Evolutionary conservation across 768 basidiomycete species (phyloP).

Genomic region (Macrolepiota dolichaula): DNA sequence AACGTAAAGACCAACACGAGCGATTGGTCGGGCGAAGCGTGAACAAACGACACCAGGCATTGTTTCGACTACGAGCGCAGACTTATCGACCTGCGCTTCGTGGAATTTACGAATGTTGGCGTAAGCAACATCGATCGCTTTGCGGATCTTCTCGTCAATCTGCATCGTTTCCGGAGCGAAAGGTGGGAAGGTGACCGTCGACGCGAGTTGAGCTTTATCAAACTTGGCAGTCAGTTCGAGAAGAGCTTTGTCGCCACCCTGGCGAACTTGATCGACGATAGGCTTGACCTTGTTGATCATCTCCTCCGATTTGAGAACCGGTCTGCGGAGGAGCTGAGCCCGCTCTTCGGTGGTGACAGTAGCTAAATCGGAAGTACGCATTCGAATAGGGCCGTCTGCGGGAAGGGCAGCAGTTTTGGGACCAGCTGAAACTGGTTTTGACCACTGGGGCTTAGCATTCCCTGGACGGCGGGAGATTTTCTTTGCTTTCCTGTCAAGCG

Average conservation of each 20-base stretch:
- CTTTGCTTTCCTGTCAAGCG: constrained; percentile 80
- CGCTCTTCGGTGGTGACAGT: constrained; percentile 47
- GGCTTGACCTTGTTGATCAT: constrained; percentile 94
- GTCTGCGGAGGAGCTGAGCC: constrained; percentile 75
- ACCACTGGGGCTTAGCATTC: constrained; percentile 88
- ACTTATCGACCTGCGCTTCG: constrained; percentile 74
- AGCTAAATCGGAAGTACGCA: constrained; percentile 70
- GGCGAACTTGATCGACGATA: constrained; percentile 85
- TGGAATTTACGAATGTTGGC: constrained; percentile 91
- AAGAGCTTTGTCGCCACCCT: constrained; percentile 82
- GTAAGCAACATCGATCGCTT: constrained; percentile 89
- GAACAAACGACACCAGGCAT: constrained; percentile 98
- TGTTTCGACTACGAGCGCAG: constrained; percentile 82
- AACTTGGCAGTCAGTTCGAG: constrained; percentile 90
- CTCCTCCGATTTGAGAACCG: constrained; percentile 81
- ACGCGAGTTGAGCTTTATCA: constrained; percentile 72
- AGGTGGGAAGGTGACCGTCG: constrained; percentile 76
- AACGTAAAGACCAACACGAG: constrained; percentile 93
- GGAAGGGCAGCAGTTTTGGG: constrained; percentile 15
- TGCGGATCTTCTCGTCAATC: constrained; percentile 60
- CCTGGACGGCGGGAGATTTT: constrained; percentile 86
- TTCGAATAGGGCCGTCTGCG: constrained; percentile 55
- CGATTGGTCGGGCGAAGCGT: constrained; percentile 92
- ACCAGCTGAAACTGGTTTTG: constrained; percentile 18
- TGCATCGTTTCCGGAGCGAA: constrained; percentile 63